Evolutionary conservation across 805 yeast species (phyloP).

Genomic region (Spathaspora passalidarum): DNA sequence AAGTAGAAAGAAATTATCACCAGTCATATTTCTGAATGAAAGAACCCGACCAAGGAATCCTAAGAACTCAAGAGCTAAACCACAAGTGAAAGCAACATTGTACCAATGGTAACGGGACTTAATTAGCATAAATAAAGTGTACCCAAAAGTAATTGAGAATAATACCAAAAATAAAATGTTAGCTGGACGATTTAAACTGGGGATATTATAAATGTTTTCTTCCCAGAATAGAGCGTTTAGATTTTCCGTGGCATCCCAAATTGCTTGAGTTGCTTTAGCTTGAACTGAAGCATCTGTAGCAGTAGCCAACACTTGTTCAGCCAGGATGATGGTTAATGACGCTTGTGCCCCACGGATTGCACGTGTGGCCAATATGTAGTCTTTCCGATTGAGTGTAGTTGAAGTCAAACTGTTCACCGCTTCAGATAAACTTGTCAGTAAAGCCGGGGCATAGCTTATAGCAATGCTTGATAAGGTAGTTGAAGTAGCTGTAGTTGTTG

Average conservation of each 20-base stretch:
- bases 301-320: slow-evolving; percentile 30
- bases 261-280: slow-evolving; percentile 28
- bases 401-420: slow-evolving; percentile 12
- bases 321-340: slow-evolving; percentile 27
- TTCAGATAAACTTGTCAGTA: slow-evolving; percentile 15
- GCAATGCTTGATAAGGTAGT: slow-evolving; percentile 24
- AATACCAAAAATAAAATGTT: slow-evolving; percentile 27
- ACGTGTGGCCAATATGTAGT: slow-evolving; percentile 18
- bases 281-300: slow-evolving; percentile 25
- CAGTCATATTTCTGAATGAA: slow-evolving; percentile 20
- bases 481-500: slow-evolving; percentile 22
- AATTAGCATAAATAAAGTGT: slow-evolving; percentile 19
- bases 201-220: slow-evolving; percentile 29
- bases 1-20: slow-evolving; percentile 19
- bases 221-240: slow-evolving; percentile 23
- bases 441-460: slow-evolving; percentile 20
- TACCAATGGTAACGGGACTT: slow-evolving; percentile 35
- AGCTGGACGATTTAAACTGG: slow-evolving; percentile 22
- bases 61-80: slow-evolving; percentile 27
- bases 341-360: slow-evolving; percentile 33
- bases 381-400: slow-evolving; percentile 7
- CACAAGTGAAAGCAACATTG: slow-evolving; percentile 31
- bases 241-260: slow-evolving; percentile 27
- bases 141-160: slow-evolving; percentile 20
- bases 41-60: slow-evolving; percentile 37